These are phyloP conservation scores for Lithospermum erythrorhizon DNA, from an alignment of 257 asterid genomes.

Conservation along the genomic window DNA sequence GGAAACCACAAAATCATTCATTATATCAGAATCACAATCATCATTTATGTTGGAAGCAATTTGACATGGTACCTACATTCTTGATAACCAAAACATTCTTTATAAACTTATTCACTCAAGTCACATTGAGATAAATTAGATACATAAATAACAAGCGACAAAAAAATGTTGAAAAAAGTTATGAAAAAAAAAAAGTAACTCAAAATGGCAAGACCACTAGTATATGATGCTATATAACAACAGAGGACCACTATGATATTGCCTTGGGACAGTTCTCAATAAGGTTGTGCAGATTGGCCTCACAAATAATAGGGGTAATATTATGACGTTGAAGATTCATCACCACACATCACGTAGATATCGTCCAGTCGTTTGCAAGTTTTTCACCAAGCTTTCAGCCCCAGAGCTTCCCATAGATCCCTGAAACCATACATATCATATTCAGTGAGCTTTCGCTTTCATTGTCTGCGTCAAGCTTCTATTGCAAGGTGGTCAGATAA, in stretches of 20 bases:
- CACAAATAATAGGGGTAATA: not conserved
- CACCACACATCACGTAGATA: conserved; percentile 84
- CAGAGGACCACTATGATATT: too few species aligned
- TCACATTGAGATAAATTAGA: not conserved
- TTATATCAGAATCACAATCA: too few species aligned
- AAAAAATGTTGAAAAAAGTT: not conserved
- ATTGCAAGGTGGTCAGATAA: not conserved
- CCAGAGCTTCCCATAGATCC: conserved; percentile 60
- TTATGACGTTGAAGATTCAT: conserved; percentile 6
- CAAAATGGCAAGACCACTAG: not conserved
- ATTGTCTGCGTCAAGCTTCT: not conserved
- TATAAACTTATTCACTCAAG: too few species aligned
- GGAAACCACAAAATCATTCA: too few species aligned
- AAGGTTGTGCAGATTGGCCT: conserved; percentile 5
- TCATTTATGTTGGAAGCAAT: too few species aligned
- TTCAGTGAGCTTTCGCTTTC: not conserved
- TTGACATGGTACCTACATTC: too few species aligned
- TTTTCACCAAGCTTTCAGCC: conserved; percentile 77
- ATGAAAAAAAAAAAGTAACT: too few species aligned
- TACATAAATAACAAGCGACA: not conserved
- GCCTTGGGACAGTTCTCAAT: not conserved
- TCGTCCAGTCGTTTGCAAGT: conserved; percentile 62
- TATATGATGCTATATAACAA: not conserved
- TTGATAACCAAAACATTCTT: not conserved
- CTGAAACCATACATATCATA: conserved; percentile 22